phyloP scores from a whole-genome alignment of 306 rosid genomes.

The Ammopiptanthus mongolicus region DNA sequence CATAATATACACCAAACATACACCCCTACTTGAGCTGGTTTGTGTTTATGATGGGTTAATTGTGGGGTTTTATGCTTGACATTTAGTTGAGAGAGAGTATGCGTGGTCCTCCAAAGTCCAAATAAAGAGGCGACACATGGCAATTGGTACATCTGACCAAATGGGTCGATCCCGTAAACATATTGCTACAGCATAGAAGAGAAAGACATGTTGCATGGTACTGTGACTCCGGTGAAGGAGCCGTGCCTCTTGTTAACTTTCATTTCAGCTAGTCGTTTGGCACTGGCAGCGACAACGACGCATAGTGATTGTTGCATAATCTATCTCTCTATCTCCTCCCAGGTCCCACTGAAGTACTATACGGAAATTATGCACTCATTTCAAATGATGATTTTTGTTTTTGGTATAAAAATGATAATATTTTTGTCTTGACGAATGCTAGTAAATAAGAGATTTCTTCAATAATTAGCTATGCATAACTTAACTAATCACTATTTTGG shows the following conservation, averaged over 20 bases:
- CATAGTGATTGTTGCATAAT: background rate
- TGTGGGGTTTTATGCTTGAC: too few relatives aligned
- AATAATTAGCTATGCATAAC: background rate
- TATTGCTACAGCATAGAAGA: background rate
- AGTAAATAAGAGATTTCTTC: background rate
- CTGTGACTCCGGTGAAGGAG: background rate
- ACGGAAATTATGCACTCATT: background rate
- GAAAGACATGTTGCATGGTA: constrained; percentile 18
- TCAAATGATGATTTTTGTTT: background rate
- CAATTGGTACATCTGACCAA: background rate
- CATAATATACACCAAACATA: too few relatives aligned
- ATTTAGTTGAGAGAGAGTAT: background rate
- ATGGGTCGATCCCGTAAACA: background rate
- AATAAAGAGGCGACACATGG: background rate
- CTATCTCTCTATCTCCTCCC: too few relatives aligned
- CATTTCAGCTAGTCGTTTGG: background rate
- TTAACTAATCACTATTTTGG: too few relatives aligned
- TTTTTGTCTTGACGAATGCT: background rate
- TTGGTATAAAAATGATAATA: background rate
- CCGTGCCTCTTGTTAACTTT: background rate
- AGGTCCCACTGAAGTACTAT: background rate
- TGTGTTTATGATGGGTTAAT: too few relatives aligned
- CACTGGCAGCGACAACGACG: background rate
- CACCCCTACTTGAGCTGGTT: too few relatives aligned
- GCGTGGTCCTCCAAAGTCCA: background rate